phyloP scores from a whole-genome alignment of 164 flowering plant genomes.

The Litsea cubeba region DNA sequence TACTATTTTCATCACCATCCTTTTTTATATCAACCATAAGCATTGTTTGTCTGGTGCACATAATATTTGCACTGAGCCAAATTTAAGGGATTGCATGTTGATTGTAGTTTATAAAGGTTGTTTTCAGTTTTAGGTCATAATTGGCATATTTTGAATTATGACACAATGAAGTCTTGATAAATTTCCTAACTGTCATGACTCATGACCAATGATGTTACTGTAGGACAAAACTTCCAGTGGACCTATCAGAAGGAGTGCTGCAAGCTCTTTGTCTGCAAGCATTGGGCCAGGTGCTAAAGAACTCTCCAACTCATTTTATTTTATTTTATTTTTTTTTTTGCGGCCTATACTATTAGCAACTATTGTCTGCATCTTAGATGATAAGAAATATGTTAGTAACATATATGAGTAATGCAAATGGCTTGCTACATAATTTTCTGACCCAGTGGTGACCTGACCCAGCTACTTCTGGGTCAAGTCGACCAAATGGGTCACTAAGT shows the following conservation, averaged over 20 bases:
- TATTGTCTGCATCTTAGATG: not conserved
- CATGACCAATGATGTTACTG: slow-evolving; percentile 5
- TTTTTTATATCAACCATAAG: not conserved
- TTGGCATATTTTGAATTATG: not conserved
- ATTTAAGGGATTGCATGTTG: not conserved
- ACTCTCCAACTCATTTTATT: not conserved
- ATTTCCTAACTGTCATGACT: not conserved
- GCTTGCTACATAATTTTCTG: too few relatives aligned
- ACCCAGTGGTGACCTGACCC: too few relatives aligned
- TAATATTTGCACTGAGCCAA: not conserved
- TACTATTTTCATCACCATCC: not conserved
- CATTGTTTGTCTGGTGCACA: not conserved
- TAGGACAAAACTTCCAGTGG: slow-evolving; percentile 86
- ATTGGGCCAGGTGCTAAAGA: slow-evolving; percentile 70
- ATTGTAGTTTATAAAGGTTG: not conserved
- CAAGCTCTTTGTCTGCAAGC: slow-evolving; percentile 91
- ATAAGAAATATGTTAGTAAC: not conserved
- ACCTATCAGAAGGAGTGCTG: slow-evolving; percentile 79
- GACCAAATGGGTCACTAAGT: too few relatives aligned
- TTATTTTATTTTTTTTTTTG: not conserved
- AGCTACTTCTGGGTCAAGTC: too few relatives aligned
- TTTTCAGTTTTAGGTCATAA: not conserved
- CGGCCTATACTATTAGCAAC: not conserved
- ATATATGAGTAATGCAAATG: too few relatives aligned
- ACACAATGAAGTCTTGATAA: not conserved